Base-by-base conservation (phyloP, 441 rosid genomes). In the Erodium trifolium region DNA sequence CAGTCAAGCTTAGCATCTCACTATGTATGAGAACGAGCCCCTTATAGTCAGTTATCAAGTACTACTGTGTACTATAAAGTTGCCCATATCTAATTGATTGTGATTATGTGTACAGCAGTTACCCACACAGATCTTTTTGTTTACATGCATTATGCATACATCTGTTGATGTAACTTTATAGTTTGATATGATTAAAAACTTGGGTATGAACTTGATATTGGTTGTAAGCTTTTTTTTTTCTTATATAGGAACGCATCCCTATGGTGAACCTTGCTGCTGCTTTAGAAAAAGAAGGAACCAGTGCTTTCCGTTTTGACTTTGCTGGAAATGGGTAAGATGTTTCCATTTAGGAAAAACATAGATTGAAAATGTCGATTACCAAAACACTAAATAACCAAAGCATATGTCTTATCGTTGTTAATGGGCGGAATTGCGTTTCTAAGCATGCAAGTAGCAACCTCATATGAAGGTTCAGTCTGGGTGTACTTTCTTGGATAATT, bases 261-360 rank as follows among this genome's bases (percentile, higher is more conserved):
- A 89, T 90, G 94, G 74, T 74, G 73, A 86, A 73, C 57, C 81
- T 93, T 68, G 87, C 92, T 1, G 68, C 71, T 71, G 79, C 82
- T 19, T 49, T 93, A 62, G 85, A 81, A 72, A 74, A 75, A 69
- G 78, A 79, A 2, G 91, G 84, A 79, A 86, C 79, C 68, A 82
- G 78, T 55, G 85, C 89, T 29, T 92, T 84, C 68, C 89, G 96
- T 66, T 90, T 89, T 70, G 97, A 90, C 73, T 93, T 93, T 76
- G 78, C 96, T 35, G 96, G 98, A 68, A 90, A 92, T 64, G 96
- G 96, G 95, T 87, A 72, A 77, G 72, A 49, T 59, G 34, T 72
- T 47, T 43, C 37, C 5, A 45, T 65, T 0, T 9, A 64, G 18
- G 64, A 53, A 66, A 34, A 29, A 23, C 13, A 14, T 17, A 14